Conservation (phyloP, 2,329 filamentous ascomycete species). For the Exophiala alcalophila region DNA sequence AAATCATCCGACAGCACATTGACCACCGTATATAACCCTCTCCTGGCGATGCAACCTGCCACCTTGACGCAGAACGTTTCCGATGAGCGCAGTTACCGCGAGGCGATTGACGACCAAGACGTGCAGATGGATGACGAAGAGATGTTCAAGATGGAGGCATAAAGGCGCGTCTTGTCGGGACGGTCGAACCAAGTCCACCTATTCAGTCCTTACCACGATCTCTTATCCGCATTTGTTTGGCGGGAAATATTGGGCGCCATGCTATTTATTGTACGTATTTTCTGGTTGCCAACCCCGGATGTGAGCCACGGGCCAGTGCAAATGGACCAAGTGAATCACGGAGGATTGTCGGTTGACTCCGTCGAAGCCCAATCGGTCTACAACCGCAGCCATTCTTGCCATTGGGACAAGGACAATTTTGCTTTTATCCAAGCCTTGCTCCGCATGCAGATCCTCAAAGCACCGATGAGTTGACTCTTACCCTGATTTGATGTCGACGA, state of each 20-base stretch:
- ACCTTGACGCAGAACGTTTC: constrained; percentile 47
- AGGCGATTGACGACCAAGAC: constrained; percentile 63
- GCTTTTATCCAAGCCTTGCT: too few species aligned
- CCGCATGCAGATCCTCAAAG: constrained; percentile 30
- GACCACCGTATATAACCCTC: constrained; percentile 41
- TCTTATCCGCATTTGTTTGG: constrained; percentile 18
- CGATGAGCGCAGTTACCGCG: constrained; percentile 62
- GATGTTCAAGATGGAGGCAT: constrained; percentile 98
- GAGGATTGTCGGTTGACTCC: too few species aligned
- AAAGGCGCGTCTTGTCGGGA: constrained; percentile 34
- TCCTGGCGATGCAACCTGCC: constrained; percentile 44
- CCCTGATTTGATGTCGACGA: constrained; percentile 25
- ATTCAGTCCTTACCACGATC: constrained; percentile 9
- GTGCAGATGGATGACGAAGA: constrained; percentile 73
- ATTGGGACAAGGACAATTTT: too few species aligned
- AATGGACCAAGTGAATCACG: too few species aligned
- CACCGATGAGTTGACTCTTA: constrained; percentile 30
- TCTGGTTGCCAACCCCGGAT: constrained; percentile 7
- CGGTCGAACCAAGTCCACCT: not conserved
- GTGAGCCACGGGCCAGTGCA: too few species aligned
- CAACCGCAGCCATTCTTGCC: too few species aligned
- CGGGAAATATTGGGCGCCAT: constrained; percentile 10
- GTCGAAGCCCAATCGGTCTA: too few species aligned
- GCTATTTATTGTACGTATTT: constrained; percentile 19
- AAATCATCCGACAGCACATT: constrained; percentile 33